Evolutionary conservation across 352 stramenopile species (phyloP).

Genomic region (Globisporangium apiculatum): DNA sequence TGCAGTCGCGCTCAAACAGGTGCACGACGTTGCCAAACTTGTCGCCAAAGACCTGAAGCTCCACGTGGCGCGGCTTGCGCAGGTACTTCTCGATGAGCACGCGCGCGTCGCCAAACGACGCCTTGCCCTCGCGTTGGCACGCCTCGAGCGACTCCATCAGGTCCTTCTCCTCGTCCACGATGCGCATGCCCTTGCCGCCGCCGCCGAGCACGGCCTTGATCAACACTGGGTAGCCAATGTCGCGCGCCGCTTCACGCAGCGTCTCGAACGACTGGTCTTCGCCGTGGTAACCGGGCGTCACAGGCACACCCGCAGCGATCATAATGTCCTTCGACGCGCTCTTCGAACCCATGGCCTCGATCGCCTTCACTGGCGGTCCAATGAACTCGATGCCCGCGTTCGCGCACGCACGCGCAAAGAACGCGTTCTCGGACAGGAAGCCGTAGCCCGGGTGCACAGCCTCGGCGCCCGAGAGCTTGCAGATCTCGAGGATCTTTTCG

Average conservation of each 20-base stretch:
- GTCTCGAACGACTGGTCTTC: conserved; percentile 79
- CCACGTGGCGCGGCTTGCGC: conserved; percentile 85
- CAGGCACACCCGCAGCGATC: conserved; percentile 76
- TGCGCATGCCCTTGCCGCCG: conserved; percentile 90
- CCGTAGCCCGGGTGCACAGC: conserved; percentile 89
- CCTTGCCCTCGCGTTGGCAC: conserved; percentile 79
- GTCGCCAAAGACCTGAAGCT: conserved; percentile 92
- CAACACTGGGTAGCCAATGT: conserved; percentile 91
- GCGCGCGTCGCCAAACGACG: conserved; percentile 86
- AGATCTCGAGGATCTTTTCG: conserved; percentile 68
- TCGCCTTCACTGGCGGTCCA: conserved; percentile 79
- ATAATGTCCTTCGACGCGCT: conserved; percentile 91
- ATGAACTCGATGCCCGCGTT: conserved; percentile 87
- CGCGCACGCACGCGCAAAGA: conserved; percentile 60
- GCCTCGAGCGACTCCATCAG: conserved; percentile 78
- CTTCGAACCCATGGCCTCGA: conserved; percentile 91
- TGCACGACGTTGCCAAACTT: conserved; percentile 86
- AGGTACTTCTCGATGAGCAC: conserved; percentile 92
- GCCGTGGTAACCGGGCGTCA: conserved; percentile 89
- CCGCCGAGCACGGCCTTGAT: conserved; percentile 90
- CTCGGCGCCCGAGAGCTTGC: conserved; percentile 49
- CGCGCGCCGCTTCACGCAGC: conserved; percentile 63
- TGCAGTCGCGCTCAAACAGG: conserved; percentile 90
- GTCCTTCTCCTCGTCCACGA: conserved; percentile 80
- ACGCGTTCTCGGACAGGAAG: conserved; percentile 87